These are phyloP conservation scores for Pyropia yezoensis DNA, from an alignment of 23 red algal species.

Conservation along the genomic window DNA sequence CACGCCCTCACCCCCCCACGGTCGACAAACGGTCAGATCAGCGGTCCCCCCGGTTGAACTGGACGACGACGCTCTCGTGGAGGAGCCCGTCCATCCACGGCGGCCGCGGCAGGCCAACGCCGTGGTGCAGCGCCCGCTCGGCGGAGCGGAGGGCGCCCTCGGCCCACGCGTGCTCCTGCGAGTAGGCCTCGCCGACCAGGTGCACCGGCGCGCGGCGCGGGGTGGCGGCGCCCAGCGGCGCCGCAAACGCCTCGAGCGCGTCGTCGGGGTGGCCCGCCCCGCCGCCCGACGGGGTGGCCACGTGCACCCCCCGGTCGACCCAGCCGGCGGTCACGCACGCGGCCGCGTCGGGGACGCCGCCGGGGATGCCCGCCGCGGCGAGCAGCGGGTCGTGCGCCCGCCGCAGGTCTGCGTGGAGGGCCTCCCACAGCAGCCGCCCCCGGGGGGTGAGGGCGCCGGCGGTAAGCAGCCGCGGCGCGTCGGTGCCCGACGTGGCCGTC, in stretches of 20 bases:
- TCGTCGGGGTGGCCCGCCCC: background rate
- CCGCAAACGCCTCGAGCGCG: no score
- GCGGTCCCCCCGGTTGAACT: constrained; percentile 41
- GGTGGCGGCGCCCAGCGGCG: no score
- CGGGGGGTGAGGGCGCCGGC: constrained; percentile 7
- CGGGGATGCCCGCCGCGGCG: background rate
- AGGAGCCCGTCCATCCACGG: constrained; percentile 30
- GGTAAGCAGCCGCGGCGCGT: constrained; percentile 1
- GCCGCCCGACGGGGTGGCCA: no score
- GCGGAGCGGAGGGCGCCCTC: constrained; percentile 20
- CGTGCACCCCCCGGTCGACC: constrained; percentile 13
- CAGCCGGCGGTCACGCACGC: constrained; percentile 23
- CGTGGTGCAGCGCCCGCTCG: constrained; percentile 36
- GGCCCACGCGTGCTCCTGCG: constrained; percentile 31
- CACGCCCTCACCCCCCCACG: no score
- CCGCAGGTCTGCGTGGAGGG: constrained; percentile 4
- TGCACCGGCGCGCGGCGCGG: no score
- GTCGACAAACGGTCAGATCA: no score
- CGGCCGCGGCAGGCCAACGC: constrained; percentile 8
- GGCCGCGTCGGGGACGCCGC: no score
- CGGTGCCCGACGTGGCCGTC: constrained; percentile 14
- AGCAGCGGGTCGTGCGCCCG: constrained; percentile 11
- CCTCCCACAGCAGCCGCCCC: constrained; percentile 14
- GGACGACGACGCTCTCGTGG: constrained; percentile 22
- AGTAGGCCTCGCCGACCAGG: constrained; percentile 36